Evolutionary conservation across 2,329 filamentous ascomycete species (phyloP).

Genomic region (Neonectria magnoliae): DNA sequence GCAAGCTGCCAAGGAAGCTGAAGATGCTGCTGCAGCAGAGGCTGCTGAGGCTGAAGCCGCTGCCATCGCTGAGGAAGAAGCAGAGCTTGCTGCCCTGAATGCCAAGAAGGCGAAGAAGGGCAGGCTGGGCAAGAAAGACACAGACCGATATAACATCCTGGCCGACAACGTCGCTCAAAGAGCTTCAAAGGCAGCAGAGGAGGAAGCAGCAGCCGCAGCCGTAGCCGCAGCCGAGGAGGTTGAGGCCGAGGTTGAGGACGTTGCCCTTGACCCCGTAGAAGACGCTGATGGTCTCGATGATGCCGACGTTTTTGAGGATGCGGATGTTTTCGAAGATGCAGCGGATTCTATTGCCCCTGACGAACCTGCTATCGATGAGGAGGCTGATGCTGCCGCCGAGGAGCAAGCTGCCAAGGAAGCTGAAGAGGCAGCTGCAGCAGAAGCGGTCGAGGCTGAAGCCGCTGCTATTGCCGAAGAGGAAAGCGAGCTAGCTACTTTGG

Average conservation of each 20-base stretch:
- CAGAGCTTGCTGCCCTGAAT: constrained; percentile 29
- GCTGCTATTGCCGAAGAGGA: constrained; percentile 45
- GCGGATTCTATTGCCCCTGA: constrained; percentile 26
- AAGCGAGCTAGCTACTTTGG: constrained; percentile 52
- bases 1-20: constrained; percentile 48
- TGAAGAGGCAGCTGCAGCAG: constrained; percentile 21
- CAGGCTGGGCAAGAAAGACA: constrained; percentile 37
- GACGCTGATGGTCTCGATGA: constrained; percentile 24
- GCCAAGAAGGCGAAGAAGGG: constrained; percentile 36
- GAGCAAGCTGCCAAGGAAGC: constrained; percentile 21
- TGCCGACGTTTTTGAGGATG: constrained; percentile 1
- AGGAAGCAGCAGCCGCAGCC: constrained; percentile 21
- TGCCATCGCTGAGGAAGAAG: constrained; percentile 34
- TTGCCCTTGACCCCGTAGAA: constrained; percentile 16
- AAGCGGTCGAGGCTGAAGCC: constrained; percentile 2
- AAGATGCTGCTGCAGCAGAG: constrained; percentile 44
- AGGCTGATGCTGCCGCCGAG: constrained; percentile 37
- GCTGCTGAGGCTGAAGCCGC: constrained; percentile 30
- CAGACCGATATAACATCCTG: constrained; percentile 34
- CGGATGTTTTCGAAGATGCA: constrained; percentile 21
- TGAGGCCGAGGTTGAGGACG: constrained; percentile 12
- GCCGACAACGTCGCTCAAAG: constrained; percentile 31
- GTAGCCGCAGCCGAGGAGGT: constrained; percentile 31
- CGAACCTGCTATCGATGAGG: constrained; percentile 24
- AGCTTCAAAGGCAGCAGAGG: constrained; percentile 33